phyloP scores from a whole-genome alignment of 2,329 filamentous ascomycete genomes.

The Trichoderma sp. region DNA sequence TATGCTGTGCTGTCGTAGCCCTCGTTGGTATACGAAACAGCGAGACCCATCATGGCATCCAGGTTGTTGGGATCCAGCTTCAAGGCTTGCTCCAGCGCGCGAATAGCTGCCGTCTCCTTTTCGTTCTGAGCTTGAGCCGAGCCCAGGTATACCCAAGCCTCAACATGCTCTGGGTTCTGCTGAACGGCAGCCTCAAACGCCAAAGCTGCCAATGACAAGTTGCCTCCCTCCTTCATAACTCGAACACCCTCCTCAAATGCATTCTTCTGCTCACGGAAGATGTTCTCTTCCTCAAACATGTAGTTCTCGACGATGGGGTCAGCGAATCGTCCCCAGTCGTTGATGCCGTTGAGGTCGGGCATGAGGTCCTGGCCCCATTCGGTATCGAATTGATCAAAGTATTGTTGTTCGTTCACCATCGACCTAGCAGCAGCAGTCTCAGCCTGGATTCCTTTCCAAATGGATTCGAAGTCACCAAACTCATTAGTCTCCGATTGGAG shows the following conservation, averaged over 20 bases:
- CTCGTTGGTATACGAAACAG: constrained; percentile 98
- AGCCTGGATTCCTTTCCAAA: constrained; percentile 82
- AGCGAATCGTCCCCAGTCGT: constrained; percentile 65
- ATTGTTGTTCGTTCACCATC: constrained; percentile 67
- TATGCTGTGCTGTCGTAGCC: constrained; percentile 98
- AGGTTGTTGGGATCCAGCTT: constrained; percentile 86
- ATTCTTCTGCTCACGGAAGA: constrained; percentile 77
- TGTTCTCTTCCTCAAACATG: constrained; percentile 91
- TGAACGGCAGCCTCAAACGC: constrained; percentile 96
- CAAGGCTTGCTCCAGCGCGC: constrained; percentile 86
- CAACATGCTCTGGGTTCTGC: constrained; percentile 81
- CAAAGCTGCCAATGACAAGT: constrained; percentile 87
- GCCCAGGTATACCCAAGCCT: constrained; percentile 92
- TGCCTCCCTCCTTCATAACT: constrained; percentile 91
- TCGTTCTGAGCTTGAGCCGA: constrained; percentile 96
- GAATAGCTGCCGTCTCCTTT: constrained; percentile 94
- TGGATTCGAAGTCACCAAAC: constrained; percentile 85
- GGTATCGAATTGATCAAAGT: constrained; percentile 70
- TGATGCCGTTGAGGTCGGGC: constrained; percentile 60
- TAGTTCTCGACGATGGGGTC: constrained; percentile 87
- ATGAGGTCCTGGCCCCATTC: constrained; percentile 69
- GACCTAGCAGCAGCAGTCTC: constrained; percentile 70
- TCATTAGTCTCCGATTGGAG: constrained; percentile 71
- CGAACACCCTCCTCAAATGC: constrained; percentile 91
- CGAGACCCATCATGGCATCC: constrained; percentile 88